Base-by-base conservation (phyloP, 2,329 filamentous ascomycete species). In the Aspergillus sp. region DNA sequence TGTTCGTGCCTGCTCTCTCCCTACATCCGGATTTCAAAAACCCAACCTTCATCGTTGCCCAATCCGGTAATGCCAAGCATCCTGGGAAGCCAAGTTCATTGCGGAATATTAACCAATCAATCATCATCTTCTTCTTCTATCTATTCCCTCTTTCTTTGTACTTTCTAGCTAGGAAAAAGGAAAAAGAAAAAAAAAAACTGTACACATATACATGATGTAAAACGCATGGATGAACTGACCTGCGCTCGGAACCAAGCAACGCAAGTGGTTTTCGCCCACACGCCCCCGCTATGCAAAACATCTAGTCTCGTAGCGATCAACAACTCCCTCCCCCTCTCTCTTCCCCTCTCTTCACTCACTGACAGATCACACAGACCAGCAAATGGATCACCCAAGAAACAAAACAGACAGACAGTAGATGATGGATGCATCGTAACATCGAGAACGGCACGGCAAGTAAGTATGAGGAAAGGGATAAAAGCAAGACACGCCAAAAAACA, bases 281-380 rank as follows among this genome's bases (percentile, higher is more conserved):
- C 51, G 64, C 60, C 61, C 57, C 56, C 57, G 39, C 53, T 45
- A 41, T 45, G 39, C 53, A 55, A 45, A 36, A 32, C 39, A 47
- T 21, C 23, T 17, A 30, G 53, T 45, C 39, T 55, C 39, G 32
- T 28, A 47, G 53, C 43, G 38, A 41, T 21, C 53, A 32, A 55
- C 12, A 30, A 23, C 28, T 45, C 50, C 53, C 28, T 4, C 9
- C 25, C 2, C 25, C 28, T 12, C 9, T 12, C 28, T 30, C 10
- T 30, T 4, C 28, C 28, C 28, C 28, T 4, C 54, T 53, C 49
- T 57, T 49, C 49, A 41, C 49, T 28, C 17, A 55, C 21, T 25
- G n/a, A 15, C 41, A 43, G 25, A 32, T 54, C 41, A 45, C 36
- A 43, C 52, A 25, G 21, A 38, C 25, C 25, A 13, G 23, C 39